Evolutionary conservation across 192 early-diverging fungal species (phyloP), one percentile per base, ranked within the genome.

Genomic region (Gaertneriomyces sp.): DNA sequence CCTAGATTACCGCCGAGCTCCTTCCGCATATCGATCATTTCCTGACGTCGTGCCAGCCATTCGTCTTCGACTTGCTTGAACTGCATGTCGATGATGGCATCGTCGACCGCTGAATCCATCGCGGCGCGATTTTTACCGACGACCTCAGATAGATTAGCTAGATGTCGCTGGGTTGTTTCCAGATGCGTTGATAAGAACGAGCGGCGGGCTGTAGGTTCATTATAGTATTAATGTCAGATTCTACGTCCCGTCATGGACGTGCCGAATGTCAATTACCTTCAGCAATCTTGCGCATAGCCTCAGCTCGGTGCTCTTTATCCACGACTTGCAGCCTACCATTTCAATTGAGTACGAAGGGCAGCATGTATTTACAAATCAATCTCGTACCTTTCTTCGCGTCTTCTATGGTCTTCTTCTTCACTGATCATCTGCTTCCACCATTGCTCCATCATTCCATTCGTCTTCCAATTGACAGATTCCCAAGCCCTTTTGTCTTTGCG

Each of bases 391-490:
- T 63, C 64, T n/a, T 72, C 40, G 49, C 70, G 41, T 39, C 65
- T 58, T 14, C 16, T 61, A 52, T 69, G 63, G 52, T 50, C 42
- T 17, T 63, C 60, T 58, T 79, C 69, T 10, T 66, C 68, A 78
- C 78, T 65, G 45, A 77, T 66, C 70, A 77, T 80, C 19, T 61
- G 50, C 12, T 71, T 62, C 80, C 80, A 81, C 80, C 80, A 81
- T 70, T 71, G 71, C 49, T 79, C 80, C n/a, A 81, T 64, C 74
- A 81, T 74, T 9, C 80, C 78, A 62, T 77, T 81, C 74, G 77
- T 72, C 58, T 74, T 79, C 77, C 77, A 79, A 44, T 81, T 77
- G 5, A 68, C 64, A 5, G n/a, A 33, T 59, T 81, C 80, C 80
- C 80, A 81, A 8, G 59, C 72, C 16, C 58, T 19, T 56, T 79